Evolutionary conservation across 352 stramenopile genomes (phyloP), one percentile per base, ranked within the genome.

Genomic region (Lagenidium sp.): DNA sequence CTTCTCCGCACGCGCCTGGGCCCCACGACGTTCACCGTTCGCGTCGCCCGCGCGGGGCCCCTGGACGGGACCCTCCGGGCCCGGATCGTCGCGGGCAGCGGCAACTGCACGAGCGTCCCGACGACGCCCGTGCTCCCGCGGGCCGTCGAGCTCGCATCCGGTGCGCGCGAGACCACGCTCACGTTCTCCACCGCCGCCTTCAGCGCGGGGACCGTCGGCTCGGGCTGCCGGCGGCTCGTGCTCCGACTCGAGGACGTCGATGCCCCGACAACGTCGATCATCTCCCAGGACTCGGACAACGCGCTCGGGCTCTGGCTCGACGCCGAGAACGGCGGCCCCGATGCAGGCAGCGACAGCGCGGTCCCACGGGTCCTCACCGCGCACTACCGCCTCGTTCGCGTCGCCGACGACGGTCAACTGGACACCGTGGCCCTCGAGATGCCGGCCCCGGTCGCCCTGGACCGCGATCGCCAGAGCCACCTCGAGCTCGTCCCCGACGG

Each of bases 301-400:
- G 37, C 44, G 1, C 36, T 78, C 25, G 55, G 47, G 12, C 18
- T 85, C 41, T 85, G 67, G 30, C 50, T 82, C 18, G 70, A 82
- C 40, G 67, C 77, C 36, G 53, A 65, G 43, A 82, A 80, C 24
- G 65, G 57, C 21, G 29, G 20, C 19, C 38, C 15, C 16, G 18
- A 10, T 19, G 19, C 8, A 19, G 12, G 23, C 19, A 28, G 12
- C 3, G 18, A 15, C 4, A 39, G 13, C 7, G 24, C 23, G 1
- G 32, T 39, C 26, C 30, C 31, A n/a, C 39, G 25, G 8, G 42
- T 6, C 15, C 5, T 53, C 13, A 38, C 34, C 0, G 31, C 53
- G n/a, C 47, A 35, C 16, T 83, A 81, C 50, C 8, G 7, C 10
- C 18, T 53, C 12, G 13, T 16, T 11, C 25, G 21, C 11, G 13